Percentiles rank a stretch among this genome's conserved stretches.
Conservation (phyloP, 1,284 basidiomycete genomes). For the Ganoderma resinaceum region DNA sequence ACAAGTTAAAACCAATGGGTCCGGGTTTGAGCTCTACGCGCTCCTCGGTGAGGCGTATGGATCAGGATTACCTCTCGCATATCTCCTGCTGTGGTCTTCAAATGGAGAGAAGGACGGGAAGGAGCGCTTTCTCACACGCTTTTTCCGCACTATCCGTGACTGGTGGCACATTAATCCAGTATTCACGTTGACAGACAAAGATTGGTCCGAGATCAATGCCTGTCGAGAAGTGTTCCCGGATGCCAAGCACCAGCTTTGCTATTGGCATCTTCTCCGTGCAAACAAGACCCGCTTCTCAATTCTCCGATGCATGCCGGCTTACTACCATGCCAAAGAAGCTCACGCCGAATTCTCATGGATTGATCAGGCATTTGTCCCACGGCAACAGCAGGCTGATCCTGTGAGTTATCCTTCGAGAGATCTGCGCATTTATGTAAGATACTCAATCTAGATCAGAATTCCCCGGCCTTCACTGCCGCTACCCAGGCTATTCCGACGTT, state of each 20-base stretch:
- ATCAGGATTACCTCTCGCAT: not conserved
- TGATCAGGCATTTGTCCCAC: conserved; percentile 16
- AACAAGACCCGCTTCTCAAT: conserved; percentile 26
- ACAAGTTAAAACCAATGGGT: not conserved
- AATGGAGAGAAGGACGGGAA: not conserved
- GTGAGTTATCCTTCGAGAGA: not conserved
- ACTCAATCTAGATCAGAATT: not conserved
- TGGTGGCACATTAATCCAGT: conserved; percentile 19
- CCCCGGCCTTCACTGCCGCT: not conserved
- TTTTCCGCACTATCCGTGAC: not conserved
- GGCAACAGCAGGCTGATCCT: not conserved
- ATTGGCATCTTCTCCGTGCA: conserved; percentile 31
- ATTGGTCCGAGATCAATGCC: conserved; percentile 32
- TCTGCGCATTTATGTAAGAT: not conserved
- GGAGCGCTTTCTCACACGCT: not conserved
- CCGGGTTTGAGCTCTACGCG: not conserved
- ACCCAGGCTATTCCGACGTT: not conserved
- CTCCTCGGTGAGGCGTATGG: not conserved
- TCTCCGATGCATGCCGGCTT: conserved; percentile 16
- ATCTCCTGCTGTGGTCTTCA: not conserved
- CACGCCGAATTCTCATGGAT: conserved; percentile 25
- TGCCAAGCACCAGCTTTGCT: conserved; percentile 31
- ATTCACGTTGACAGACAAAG: conserved; percentile 30
- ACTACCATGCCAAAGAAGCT: conserved; percentile 18
- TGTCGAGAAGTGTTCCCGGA: conserved; percentile 20